phyloP scores from a whole-genome alignment of 208 protist species.

The Acanthamoeba healyi region DNA sequence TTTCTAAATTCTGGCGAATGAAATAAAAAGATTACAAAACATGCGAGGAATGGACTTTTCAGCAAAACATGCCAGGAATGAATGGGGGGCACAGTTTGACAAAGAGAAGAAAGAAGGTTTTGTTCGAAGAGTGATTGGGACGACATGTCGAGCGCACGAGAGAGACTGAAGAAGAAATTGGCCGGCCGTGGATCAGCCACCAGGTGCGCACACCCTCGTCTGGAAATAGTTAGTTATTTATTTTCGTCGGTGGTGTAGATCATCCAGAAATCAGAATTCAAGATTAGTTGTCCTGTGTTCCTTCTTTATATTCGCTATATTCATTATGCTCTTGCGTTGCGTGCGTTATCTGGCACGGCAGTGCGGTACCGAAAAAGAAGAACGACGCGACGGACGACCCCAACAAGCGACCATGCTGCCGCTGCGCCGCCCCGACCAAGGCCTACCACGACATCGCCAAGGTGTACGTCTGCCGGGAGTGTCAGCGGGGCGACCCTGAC shows the following conservation, averaged over 20 bases:
- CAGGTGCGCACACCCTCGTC: too few species aligned
- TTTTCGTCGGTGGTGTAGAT: too few species aligned
- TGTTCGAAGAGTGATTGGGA: not conserved
- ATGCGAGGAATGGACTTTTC: too few species aligned
- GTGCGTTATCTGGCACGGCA: not conserved
- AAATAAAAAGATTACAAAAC: too few species aligned
- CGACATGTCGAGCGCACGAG: conserved; percentile 35
- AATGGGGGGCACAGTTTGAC: too few species aligned
- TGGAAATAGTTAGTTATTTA: too few species aligned
- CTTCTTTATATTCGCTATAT: not conserved
- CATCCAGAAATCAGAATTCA: too few species aligned
- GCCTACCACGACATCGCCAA: conserved; percentile 41
- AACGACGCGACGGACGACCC: not conserved
- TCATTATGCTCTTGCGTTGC: not conserved
- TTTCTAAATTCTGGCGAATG: too few species aligned
- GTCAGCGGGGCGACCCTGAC: not conserved
- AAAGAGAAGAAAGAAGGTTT: too few species aligned
- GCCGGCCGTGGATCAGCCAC: not conserved
- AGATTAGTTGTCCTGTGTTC: not conserved
- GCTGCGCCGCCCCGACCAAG: conserved; percentile 37
- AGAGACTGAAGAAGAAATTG: conserved; percentile 53
- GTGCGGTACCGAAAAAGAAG: conserved; percentile 2
- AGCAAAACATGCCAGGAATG: too few species aligned
- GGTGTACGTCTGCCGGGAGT: not conserved
- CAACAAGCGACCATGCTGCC: conserved; percentile 46